These are phyloP conservation scores for Fusarium sp. DNA, from an alignment of 2,329 filamentous ascomycete species.

Conservation along the genomic window DNA sequence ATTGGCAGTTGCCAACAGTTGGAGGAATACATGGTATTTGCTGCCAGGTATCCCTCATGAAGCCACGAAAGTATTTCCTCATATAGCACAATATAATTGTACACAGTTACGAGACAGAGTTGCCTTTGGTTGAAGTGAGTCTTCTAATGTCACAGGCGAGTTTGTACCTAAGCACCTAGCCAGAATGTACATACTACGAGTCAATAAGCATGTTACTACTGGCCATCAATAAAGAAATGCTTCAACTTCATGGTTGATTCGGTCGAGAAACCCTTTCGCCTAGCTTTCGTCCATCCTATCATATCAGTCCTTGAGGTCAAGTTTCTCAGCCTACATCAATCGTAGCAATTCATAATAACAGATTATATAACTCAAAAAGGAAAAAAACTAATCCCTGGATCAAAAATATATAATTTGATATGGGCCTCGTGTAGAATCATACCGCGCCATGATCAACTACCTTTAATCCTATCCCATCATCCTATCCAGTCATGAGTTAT, in stretches of 20 bases:
- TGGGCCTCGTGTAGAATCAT: conserved; percentile 3
- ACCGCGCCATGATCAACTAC: conserved; percentile 12
- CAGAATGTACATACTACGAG: not conserved
- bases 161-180: not conserved
- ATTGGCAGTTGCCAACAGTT: not conserved
- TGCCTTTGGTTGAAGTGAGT: not conserved
- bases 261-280: conserved; percentile 11
- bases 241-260: conserved; percentile 26
- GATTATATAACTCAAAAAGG: not conserved
- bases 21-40: not conserved
- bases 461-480: not conserved
- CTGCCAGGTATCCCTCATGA: not conserved
- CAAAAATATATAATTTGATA: not conserved
- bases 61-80: not conserved
- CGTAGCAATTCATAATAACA: not conserved
- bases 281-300: conserved; percentile 27
- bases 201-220: not conserved
- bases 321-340: not conserved
- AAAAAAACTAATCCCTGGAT: not conserved
- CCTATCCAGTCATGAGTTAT: not conserved
- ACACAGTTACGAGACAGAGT: not conserved
- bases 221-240: conserved; percentile 3
- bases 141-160: not conserved
- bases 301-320: not conserved
- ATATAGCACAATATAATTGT: not conserved